These are phyloP conservation scores for Monilinia laxa DNA, from an alignment of 2,329 filamentous ascomycete species.

Conservation along the genomic window DNA sequence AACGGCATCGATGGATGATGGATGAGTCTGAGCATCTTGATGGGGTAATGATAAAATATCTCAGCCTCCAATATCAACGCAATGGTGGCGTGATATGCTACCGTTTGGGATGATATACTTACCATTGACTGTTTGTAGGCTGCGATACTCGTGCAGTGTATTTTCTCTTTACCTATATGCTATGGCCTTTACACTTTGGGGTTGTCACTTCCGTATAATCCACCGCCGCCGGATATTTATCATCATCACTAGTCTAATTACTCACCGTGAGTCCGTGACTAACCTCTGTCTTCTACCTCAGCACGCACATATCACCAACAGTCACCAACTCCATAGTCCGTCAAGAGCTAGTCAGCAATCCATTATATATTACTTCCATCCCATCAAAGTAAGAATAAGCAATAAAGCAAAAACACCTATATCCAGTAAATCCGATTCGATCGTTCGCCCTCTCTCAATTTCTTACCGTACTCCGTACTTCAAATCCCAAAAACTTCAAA, in stretches of 20 bases:
- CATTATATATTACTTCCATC: not conserved
- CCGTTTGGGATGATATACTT: too few relatives aligned
- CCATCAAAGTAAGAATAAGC: not conserved
- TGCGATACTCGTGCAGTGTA: not conserved
- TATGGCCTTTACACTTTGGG: not conserved
- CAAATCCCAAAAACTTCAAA: not conserved
- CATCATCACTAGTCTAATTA: not conserved
- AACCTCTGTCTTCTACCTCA: not conserved
- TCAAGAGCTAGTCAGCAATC: too few relatives aligned
- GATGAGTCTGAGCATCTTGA: not conserved
- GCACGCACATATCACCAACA: not conserved
- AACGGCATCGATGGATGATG: not conserved
- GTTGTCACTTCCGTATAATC: not conserved
- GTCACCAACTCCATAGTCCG: not conserved
- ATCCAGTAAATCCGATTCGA: not conserved
- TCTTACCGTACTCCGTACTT: not conserved
- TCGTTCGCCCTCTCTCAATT: not conserved
- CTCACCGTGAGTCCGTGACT: too few relatives aligned
- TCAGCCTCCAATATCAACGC: constrained; percentile 9
- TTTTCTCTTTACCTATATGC: not conserved
- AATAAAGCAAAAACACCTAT: not conserved
- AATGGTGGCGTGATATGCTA: not conserved
- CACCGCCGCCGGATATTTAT: not conserved
- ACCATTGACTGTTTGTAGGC: not conserved
- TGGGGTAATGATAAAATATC: not conserved